Percentiles rank a stretch among this genome's conserved stretches.
Conservation (phyloP, 768 basidiomycete genomes). For the Megacollybia marginata region DNA sequence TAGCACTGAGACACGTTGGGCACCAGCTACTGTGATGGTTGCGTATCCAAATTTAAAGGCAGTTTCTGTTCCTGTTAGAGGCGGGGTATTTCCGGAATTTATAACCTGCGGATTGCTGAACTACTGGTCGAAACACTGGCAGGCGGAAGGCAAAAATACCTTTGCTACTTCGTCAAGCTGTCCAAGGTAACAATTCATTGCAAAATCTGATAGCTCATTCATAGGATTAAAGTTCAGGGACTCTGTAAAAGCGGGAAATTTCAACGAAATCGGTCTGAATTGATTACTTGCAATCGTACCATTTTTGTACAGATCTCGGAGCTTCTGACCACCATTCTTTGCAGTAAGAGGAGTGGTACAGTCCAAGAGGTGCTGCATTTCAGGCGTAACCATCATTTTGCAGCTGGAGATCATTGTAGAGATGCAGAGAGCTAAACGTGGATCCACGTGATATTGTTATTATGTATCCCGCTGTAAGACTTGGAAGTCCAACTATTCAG, state of each 20-base stretch:
- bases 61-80: conserved; percentile 21
- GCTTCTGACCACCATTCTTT: not conserved
- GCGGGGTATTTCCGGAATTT: conserved; percentile 18
- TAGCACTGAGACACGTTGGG: conserved; percentile 10
- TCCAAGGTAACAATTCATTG: not conserved
- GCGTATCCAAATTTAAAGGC: conserved; percentile 24
- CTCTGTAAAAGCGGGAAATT: not conserved
- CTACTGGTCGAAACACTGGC: too few relatives aligned
- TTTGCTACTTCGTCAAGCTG: not conserved
- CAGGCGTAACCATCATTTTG: too few relatives aligned
- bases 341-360: not conserved
- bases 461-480: too few relatives aligned
- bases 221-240: not conserved
- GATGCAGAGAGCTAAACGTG: too few relatives aligned
- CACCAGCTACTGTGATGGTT: conserved; percentile 17
- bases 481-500: too few relatives aligned
- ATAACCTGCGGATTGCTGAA: not conserved
- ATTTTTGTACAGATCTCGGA: conserved; percentile 1
- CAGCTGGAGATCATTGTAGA: too few relatives aligned
- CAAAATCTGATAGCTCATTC: not conserved
- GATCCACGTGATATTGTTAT: too few relatives aligned
- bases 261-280: not conserved
- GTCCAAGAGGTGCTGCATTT: not conserved
- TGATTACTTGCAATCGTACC: not conserved
- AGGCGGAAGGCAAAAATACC: not conserved